Evolutionary conservation across 805 yeast genomes (phyloP).

Genomic region (Candida yuanshanica): DNA sequence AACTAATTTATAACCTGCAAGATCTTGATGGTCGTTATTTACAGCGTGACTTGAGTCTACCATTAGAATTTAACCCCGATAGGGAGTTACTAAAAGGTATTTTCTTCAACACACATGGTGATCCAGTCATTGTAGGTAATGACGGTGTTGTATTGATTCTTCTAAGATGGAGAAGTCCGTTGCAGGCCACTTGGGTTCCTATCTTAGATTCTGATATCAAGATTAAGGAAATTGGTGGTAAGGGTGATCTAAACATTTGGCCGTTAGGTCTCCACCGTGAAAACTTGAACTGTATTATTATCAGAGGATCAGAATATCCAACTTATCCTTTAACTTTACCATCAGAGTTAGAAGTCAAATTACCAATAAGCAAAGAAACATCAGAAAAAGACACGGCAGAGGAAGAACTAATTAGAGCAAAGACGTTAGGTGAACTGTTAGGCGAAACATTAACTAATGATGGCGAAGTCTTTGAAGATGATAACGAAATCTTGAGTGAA

Average conservation of each 20-base stretch:
- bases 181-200: conserved; percentile 86
- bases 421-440: conserved; percentile 54
- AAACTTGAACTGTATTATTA: conserved; percentile 64
- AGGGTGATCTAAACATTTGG: conserved; percentile 69
- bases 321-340: conserved; percentile 82
- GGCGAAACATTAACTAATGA: conserved; percentile 48
- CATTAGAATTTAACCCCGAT: conserved; percentile 26
- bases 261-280: conserved; percentile 76
- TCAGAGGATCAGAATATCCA: conserved; percentile 71
- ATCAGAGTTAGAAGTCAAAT: conserved; percentile 61
- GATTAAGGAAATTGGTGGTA: conserved; percentile 43
- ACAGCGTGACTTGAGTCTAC: conserved; percentile 42
- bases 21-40: conserved; percentile 43
- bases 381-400: conserved; percentile 37
- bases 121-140: conserved; percentile 82
- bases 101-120: conserved; percentile 86
- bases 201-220: conserved; percentile 49
- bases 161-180: conserved; percentile 69
- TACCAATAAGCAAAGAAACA: conserved; percentile 46
- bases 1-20: conserved; percentile 35
- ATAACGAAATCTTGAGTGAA: conserved; percentile 45
- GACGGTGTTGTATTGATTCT: conserved; percentile 69
- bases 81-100: conserved; percentile 46
- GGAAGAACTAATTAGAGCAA: conserved; percentile 57
- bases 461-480: conserved; percentile 37